A percentile compares a stretch with the other conserved stretches of the same genome.
These are phyloP conservation scores for Leccinellum luteum DNA, from an alignment of 768 basidiomycete species.

Conservation along the genomic window DNA sequence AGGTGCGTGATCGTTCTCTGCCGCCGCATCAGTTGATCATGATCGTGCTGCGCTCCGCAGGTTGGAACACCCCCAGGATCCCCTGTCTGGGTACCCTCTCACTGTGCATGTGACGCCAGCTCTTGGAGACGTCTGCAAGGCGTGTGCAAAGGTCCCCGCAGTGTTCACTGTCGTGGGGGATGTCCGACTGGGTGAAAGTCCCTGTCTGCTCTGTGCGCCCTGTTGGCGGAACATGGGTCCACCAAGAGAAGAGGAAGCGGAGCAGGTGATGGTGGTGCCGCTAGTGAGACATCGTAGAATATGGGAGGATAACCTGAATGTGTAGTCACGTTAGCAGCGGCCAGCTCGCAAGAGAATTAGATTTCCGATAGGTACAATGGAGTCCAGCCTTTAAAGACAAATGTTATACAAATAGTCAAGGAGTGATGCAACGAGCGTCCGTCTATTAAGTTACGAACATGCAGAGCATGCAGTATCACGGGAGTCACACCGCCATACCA, in stretches of 20 bases:
- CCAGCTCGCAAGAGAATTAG: not conserved
- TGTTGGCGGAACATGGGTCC: slow-evolving; percentile 75
- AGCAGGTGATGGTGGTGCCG: slow-evolving; percentile 47
- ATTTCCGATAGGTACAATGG: slow-evolving; percentile 3
- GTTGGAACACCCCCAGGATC: slow-evolving; percentile 57
- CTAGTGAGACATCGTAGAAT: slow-evolving; percentile 43
- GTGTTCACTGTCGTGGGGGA: slow-evolving; percentile 67
- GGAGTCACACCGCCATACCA: slow-evolving; percentile 13
- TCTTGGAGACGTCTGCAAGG: slow-evolving; percentile 61
- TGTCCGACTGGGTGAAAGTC: slow-evolving; percentile 72
- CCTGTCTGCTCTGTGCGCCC: slow-evolving; percentile 65
- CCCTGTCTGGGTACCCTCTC: slow-evolving; percentile 58
- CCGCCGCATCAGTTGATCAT: not conserved
- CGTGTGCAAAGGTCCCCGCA: slow-evolving; percentile 70
- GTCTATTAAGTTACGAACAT: slow-evolving; percentile 29
- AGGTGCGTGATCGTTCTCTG: slow-evolving; percentile 40
- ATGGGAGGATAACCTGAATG: slow-evolving; percentile 15
- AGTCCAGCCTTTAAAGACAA: not conserved
- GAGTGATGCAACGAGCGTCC: slow-evolving; percentile 13
- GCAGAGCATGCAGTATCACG: slow-evolving; percentile 17
- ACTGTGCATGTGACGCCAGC: slow-evolving; percentile 64
- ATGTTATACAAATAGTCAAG: slow-evolving; percentile 10
- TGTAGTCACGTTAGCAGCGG: not conserved
- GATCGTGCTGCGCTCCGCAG: slow-evolving; percentile 34
- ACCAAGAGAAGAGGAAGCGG: slow-evolving; percentile 38